Evolutionary conservation across 768 basidiomycete species (phyloP), one percentile per base, ranked within the genome.

Genomic region (Mycena galericulata): DNA sequence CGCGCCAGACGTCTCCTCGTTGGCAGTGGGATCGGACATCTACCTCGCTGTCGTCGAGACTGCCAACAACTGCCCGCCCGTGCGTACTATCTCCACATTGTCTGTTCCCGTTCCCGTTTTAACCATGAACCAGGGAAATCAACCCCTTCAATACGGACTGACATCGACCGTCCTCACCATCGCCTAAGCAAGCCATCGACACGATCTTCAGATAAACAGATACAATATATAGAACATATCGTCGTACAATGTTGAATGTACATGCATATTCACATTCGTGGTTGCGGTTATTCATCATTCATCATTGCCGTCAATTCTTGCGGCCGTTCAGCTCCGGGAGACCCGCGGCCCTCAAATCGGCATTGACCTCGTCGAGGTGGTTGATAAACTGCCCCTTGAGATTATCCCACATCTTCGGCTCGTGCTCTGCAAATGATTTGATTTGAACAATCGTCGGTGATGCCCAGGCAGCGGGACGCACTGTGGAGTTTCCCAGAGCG

Each of bases 381-480:
- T 87, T 83, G 76, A 89, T 73, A 75, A 92, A 90, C 55, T 88
- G 81, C 6, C 80, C 85, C 72, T 83, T 86, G 68, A 91, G 79
- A 63, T 86, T 76, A 63, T 91, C 86, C 89, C 89, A 92, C 88
- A 90, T 90, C 77, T 83, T 84, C 20, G 88, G 89, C 70, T 89
- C 89, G 75, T 89, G 89, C 73, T 86, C 88, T 89, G 41, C 17
- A 12, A 49, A 43, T 43, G 32, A n/a, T 43, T 43, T 9, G 41
- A 17, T 17, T 43, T 47, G 26, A 24, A 67, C 34, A 36, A 36
- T 47, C 40, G 38, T 40, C 43, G 2, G 58, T 0, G 24, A 27
- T 8, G 27, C 12, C 49, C 12, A n/a, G 29, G 14, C 32, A 49
- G 17, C 5, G 8, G 15, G 20, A 75, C 83, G 49, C 66, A 88